A percentile compares a stretch with the other conserved stretches of the same genome.
phyloP scores from a whole-genome alignment of 108 stramenopile species.

The Pseudonitzschia pungens region DNA sequence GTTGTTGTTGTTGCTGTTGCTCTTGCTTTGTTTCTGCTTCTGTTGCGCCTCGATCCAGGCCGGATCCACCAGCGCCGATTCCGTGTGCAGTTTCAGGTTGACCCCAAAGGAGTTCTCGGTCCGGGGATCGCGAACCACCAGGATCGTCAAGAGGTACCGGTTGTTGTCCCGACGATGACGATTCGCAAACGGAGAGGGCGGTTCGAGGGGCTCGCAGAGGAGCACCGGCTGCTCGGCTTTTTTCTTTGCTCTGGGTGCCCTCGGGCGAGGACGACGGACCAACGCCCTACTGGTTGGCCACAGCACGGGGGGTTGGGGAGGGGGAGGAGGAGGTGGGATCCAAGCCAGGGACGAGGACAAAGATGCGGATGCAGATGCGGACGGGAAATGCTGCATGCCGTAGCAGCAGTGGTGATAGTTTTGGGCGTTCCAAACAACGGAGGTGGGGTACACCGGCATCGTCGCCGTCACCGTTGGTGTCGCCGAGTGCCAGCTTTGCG shows the following conservation, averaged over 20 bases:
- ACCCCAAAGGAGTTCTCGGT: constrained; percentile 57
- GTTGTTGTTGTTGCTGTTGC: no score
- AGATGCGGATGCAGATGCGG: no score
- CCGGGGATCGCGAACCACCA: constrained; percentile 35
- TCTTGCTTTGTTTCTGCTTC: constrained; percentile 2
- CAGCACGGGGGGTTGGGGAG: constrained; percentile 23
- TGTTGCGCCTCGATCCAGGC: constrained; percentile 11
- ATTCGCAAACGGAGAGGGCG: constrained; percentile 42
- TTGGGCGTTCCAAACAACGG: background rate
- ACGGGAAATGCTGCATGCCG: no score
- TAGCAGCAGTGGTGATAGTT: no score
- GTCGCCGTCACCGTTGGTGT: no score
- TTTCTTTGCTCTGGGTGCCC: no score
- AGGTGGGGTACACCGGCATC: background rate
- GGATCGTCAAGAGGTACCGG: constrained; percentile 20
- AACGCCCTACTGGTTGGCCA: constrained; percentile 7
- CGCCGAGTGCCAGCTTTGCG: no score
- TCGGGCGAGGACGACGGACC: constrained; percentile 9
- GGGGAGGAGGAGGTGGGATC: constrained; percentile 14
- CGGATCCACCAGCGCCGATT: constrained; percentile 51
- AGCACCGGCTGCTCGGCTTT: background rate
- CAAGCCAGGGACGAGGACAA: background rate
- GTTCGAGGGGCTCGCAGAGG: constrained; percentile 23
- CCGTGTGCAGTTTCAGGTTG: constrained; percentile 37
- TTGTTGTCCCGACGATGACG: no score